Percentiles rank a stretch among this genome's conserved stretches.
Evolutionary conservation across 2,329 filamentous ascomycete genomes (phyloP).

Genomic region (Neospermospora avenae): DNA sequence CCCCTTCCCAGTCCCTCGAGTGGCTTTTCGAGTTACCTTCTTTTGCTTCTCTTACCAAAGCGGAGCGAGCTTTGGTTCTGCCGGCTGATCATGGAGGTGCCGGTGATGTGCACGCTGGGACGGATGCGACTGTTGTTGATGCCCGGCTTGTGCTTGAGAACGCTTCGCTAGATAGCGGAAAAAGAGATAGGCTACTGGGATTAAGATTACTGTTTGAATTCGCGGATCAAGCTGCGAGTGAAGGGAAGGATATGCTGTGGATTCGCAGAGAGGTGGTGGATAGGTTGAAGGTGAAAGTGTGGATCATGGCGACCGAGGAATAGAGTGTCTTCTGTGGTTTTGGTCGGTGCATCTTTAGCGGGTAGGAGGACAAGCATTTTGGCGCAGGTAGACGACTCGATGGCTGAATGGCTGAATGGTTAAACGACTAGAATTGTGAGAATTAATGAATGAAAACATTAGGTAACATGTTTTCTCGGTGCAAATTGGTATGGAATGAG

Average conservation of each 20-base stretch:
- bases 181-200: slow-evolving; percentile 58
- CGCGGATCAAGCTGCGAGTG: slow-evolving; percentile 49
- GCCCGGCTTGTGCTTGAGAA: slow-evolving; percentile 54
- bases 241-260: slow-evolving; percentile 47
- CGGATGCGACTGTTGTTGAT: slow-evolving; percentile 59
- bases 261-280: slow-evolving; percentile 54
- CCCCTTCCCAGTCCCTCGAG: slow-evolving; percentile 50
- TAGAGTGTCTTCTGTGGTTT: neutral
- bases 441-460: neutral
- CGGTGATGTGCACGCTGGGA: slow-evolving; percentile 45
- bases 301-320: slow-evolving; percentile 35
- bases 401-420: no score
- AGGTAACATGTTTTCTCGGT: neutral
- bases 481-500: no score
- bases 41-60: slow-evolving; percentile 51
- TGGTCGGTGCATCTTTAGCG: slow-evolving; percentile 6
- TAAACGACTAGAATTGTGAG: neutral
- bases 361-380: slow-evolving; percentile 2
- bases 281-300: slow-evolving; percentile 49
- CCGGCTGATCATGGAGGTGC: slow-evolving; percentile 42
- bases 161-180: slow-evolving; percentile 43
- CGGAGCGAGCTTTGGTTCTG: slow-evolving; percentile 53
- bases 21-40: slow-evolving; percentile 60
- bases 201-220: slow-evolving; percentile 63
- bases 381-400: neutral